Evolutionary conservation across 345 rosid species (phyloP), one percentile per base, ranked within the genome.

Genomic region (Pistacia integerrima): DNA sequence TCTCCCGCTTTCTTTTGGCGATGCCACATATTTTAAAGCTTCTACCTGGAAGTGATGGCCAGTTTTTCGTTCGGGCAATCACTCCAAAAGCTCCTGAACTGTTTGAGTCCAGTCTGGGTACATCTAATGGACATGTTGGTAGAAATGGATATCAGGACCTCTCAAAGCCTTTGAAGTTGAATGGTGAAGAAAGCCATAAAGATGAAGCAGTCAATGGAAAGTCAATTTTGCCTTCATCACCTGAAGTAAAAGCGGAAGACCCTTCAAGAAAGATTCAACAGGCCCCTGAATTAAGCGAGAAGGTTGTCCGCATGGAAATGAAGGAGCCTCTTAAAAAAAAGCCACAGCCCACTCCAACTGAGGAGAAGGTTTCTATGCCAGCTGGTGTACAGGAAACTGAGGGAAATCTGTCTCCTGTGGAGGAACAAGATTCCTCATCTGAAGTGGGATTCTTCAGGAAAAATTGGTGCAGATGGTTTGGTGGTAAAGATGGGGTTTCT

Each of bases 11-110:
- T 84, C 86, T 95, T 78, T 74, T 84, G 25, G 82, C 98, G 38
- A 83, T 95, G 97, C 92, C 85, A 48, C 79, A 86, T 51, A 81
- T 89, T 75, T 76, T 91, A 77, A 74, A 80, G 84, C 86, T 93
- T 74, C 72, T 80, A 11, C n/a, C 46, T 30, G 69, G 8, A 52
- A 72, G 75, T 55, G 85, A 82, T 83, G 98, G 94, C 59, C 67
- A 76, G 61, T 80, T 61, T 80, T 4, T 75, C 48, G 77, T 86
- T 44, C 82, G 2, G 67, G 84, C 84, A 11, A 62, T 77, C 76
- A 16, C 30, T 67, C 67, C 51, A 58, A 86, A 74, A 81, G 73
- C 79, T 75, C 75, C 82, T 35, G 84, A 79, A 75, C 82, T 82
- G 55, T 75, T 75, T 10, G 78, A 78, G 63, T 46, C 69, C 0